Evolutionary conservation across 441 rosid genomes (phyloP), one percentile per base, ranked within the genome.

Genomic region (Brassica hybrid): DNA sequence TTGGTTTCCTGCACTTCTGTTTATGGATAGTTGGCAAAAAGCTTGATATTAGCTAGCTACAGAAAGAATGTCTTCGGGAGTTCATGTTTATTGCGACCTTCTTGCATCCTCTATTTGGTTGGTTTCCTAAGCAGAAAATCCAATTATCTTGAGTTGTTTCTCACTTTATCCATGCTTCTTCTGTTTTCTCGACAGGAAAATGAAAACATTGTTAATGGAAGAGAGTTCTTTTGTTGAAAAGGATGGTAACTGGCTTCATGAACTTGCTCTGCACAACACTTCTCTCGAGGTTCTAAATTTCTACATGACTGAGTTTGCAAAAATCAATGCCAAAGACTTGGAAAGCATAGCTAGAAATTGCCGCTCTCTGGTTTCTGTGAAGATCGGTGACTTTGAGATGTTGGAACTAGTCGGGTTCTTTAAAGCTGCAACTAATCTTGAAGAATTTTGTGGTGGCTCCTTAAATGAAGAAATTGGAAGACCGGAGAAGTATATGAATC

Each of bases 361-460:
- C 14, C 86, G 67, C 16, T 81, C 85, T 38, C 85, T 96, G 72
- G 80, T 76, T 16, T 93, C 98, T 56, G 85, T 93, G 78, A 96
- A 93, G 79, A 76, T 91, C 17, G 89, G 91, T 32, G 95, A 93
- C 62, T 80, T 84, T 59, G 98, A 93, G 84, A 84, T 90, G 67
- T 76, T 88, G 82, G 82, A 89, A 56, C 97, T 96, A 70, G 79
- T 74, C 73, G 87, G 85, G 19, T 93, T 93, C 88, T 89, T 96
- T 60, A 88, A 56, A 13, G 75, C 84, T 82, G 99, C 98, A 16
- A 7, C 80, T 50, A 78, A 76, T 54, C 84, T 96, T 71, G 94
- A 96, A 85, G 99, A 96, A 69, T 93, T 91, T 81, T 91, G 94
- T 63, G 97, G 99, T 62, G 98, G 92, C 67, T 84, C 86, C 19